Base-by-base conservation (phyloP, 1,284 basidiomycete genomes). In the Blastosporella zonata region DNA sequence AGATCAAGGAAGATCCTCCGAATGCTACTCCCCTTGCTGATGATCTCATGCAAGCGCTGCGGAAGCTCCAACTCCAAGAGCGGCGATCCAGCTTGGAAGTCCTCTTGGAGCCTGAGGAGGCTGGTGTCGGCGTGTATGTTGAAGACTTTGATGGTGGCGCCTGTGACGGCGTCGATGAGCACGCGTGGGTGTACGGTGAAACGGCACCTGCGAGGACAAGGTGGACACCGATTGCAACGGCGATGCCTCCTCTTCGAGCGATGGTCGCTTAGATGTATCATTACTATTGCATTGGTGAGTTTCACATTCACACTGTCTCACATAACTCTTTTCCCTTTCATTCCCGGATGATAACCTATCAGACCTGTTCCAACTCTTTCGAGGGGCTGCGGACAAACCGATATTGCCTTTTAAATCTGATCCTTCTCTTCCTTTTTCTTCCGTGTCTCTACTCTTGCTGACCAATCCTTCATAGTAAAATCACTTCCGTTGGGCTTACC, bases 1-100 rank as follows among this genome's bases (percentile, higher is more conserved):
- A 82, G 23, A 82, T 94, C 52, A 72, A 74, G 36, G 97, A 99
- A 69, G 94, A 96, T 17, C 92, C 93, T 5, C 96, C 97, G 0
- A 99, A 99, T 64, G 66, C 74, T 5, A 72, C 82, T 3, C 89
- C 95, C 3, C 79, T 98, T 27, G 96, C 96, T 0, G 84, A 91
- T 20, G 96, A 99, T 64, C 79, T 99, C 56, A 90, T 93, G 37
- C 66, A 74, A 12, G 93, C 93, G 6, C 71, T 97, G 47, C 74
- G 66, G 53, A 78, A 74, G 57, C 73, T 90, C 3, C 77, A 87
- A 57, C 53, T 82, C 2, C 67, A 71, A 43, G 74, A 74, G 52
- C 70, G 66, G 18, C 65, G 62, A 13, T 57, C 61, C 9, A 70
- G 69, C 40, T 62, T 77, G 35, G 84, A 82, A 62, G 72, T 84